Evolutionary conservation across 495 filamentous ascomycete genomes (phyloP).

Genomic region (Penicillium arizonense): DNA sequence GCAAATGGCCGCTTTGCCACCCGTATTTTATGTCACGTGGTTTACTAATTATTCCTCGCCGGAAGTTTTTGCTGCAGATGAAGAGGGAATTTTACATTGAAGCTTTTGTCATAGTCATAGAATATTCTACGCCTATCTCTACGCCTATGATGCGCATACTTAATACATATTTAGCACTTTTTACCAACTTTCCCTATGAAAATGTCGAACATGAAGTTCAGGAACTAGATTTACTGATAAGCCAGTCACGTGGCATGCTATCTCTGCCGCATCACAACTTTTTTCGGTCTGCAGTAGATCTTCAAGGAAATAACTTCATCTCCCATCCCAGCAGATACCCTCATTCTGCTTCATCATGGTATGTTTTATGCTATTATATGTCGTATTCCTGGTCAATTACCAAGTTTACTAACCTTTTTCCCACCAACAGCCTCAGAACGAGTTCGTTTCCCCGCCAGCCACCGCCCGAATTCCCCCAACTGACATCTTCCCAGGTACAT

Average conservation of each 20-base stretch:
- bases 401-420: slow-evolving; percentile 13
- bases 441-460: slow-evolving; percentile 44
- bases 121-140: no score
- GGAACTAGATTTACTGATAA: slow-evolving; percentile 25
- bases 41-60: background rate
- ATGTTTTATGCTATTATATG: slow-evolving; percentile 10
- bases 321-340: slow-evolving; percentile 13
- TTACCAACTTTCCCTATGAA: background rate
- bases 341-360: slow-evolving; percentile 37
- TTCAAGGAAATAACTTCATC: slow-evolving; percentile 17
- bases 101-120: background rate
- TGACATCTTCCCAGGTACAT: slow-evolving; percentile 62
- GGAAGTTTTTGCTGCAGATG: background rate
- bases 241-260: slow-evolving; percentile 24
- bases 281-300: slow-evolving; percentile 36
- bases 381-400: no score
- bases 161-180: no score
- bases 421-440: slow-evolving; percentile 74
- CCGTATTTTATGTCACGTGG: slow-evolving; percentile 31
- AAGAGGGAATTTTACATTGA: background rate
- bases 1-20: slow-evolving; percentile 21
- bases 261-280: slow-evolving; percentile 37
- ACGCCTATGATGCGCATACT: no score
- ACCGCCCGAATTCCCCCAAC: slow-evolving; percentile 4
- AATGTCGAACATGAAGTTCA: background rate